A percentile compares a stretch with the other conserved stretches of the same genome.
Evolutionary conservation across 1,284 basidiomycete species (phyloP).

Genomic region (Cryptococcus sp.): DNA sequence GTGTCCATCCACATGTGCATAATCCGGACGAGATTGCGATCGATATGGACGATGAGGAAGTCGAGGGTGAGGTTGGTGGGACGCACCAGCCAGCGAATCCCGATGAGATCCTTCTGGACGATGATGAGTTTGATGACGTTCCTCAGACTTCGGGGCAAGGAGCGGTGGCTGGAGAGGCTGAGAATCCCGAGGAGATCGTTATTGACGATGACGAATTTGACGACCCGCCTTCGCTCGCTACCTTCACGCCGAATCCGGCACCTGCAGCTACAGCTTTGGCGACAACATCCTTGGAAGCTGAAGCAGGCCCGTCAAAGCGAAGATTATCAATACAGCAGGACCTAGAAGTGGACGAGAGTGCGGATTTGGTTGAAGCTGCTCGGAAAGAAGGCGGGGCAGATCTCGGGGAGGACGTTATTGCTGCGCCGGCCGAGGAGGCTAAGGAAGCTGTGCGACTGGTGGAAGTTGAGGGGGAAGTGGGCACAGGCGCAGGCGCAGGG

Average conservation of each 20-base stretch:
- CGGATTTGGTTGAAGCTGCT: slow-evolving; percentile 34
- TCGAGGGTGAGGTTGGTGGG: slow-evolving; percentile 7
- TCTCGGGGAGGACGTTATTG: slow-evolving; percentile 24
- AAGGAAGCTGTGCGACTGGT: slow-evolving; percentile 4
- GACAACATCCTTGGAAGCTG: background rate
- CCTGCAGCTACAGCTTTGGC: background rate
- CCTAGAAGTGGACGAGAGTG: slow-evolving; percentile 35
- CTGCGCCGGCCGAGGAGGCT: slow-evolving; percentile 6
- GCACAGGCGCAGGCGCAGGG: slow-evolving; percentile 33
- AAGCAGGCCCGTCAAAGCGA: background rate
- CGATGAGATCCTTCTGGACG: slow-evolving; percentile 69
- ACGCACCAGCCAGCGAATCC: slow-evolving; percentile 56
- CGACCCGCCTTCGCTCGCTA: slow-evolving; percentile 8
- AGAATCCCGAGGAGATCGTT: slow-evolving; percentile 63
- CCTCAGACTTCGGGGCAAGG: background rate
- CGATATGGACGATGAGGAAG: slow-evolving; percentile 50
- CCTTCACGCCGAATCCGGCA: background rate
- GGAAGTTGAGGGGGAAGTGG: slow-evolving; percentile 2
- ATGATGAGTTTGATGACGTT: slow-evolving; percentile 57
- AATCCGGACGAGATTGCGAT: slow-evolving; percentile 30
- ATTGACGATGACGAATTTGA: slow-evolving; percentile 53
- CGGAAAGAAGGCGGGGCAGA: slow-evolving; percentile 13
- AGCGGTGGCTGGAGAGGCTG: slow-evolving; percentile 11
- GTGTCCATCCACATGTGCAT: background rate
- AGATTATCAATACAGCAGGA: background rate